phyloP scores from a whole-genome alignment of 345 rosid species.

The Dipteronia sinensis region DNA sequence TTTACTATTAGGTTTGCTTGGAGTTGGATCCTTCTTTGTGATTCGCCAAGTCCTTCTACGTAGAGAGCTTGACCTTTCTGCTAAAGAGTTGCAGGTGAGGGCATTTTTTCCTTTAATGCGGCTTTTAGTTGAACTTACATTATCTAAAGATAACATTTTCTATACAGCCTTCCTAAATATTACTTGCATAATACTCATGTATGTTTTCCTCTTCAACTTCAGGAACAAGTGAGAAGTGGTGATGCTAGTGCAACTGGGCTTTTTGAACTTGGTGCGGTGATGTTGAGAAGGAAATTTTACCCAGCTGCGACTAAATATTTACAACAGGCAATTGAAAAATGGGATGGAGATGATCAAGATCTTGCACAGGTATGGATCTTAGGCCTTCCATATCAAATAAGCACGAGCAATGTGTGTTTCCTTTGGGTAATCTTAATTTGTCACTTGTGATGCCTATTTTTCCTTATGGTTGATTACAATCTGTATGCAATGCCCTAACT shows the following conservation, averaged over 20 bases:
- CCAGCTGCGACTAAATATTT: slow-evolving; percentile 86
- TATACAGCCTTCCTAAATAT: not conserved
- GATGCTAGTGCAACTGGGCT: slow-evolving; percentile 94
- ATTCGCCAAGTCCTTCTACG: slow-evolving; percentile 95
- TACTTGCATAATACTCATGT: not conserved
- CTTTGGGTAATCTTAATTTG: not conserved
- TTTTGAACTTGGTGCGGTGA: slow-evolving; percentile 95
- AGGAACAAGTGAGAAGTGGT: slow-evolving; percentile 99
- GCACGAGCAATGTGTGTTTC: not conserved
- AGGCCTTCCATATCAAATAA: slow-evolving; percentile 10
- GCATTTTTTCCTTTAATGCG: not conserved
- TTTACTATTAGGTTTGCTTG: slow-evolving; percentile 74
- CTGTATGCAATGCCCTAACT: not conserved
- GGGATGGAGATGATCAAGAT: slow-evolving; percentile 99
- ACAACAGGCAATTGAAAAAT: slow-evolving; percentile 86
- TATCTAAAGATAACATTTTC: not conserved
- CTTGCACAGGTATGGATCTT: slow-evolving; percentile 78
- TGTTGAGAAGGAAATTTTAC: slow-evolving; percentile 88
- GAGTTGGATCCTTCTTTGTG: slow-evolving; percentile 85
- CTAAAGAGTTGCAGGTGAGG: slow-evolving; percentile 88
- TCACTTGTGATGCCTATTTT: not conserved
- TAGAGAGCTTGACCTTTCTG: slow-evolving; percentile 97
- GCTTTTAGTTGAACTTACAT: not conserved
- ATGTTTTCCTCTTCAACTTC: slow-evolving; percentile 40
- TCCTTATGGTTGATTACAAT: slow-evolving; percentile 1